Evolutionary conservation across 1,139 yeast species (phyloP), one percentile per base, ranked within the genome.

Genomic region (Hansenula lynferdii): DNA sequence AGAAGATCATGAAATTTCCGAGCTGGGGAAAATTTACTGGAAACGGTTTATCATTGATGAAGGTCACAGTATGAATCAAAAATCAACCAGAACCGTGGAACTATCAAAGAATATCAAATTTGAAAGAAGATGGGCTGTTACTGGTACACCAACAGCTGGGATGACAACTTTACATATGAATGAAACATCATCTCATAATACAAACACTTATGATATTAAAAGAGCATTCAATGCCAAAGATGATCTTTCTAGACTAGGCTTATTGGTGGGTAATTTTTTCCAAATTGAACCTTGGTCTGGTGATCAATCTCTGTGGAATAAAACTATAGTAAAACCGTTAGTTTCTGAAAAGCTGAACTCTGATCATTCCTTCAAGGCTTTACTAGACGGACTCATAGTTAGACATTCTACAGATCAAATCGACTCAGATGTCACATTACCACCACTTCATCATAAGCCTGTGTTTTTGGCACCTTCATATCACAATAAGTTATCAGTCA

Each of bases 71-170:
- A 69, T 80, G 70, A 69, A 67, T 41, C 69, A 80, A 5, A 70
- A 43, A 39, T 57, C 68, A 3, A 69, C 84, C 2, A 63, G 72
- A 40, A 67, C 75, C 1, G 77, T 77, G 21, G 53, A 60, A 4
- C 53, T 75, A 29, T 77, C 84, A 26, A 66, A 64, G 31, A 59
- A 62, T 16, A 53, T 82, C 37, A 58, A 62, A 40, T 72, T 76
- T 9, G 89, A 82, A 51, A 63, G 86, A 37, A 66, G 75, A 43
- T 82, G 89, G 90, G 80, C 80, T 0, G 85, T 82, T 1, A 76
- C 85, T 0, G 89, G 90, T 24, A 82, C 89, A 0, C 89, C 89
- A 2, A 80, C 87, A 0, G 70, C 84, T 0, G 89, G 89, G 0
- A 60, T 81, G 42, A 80, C 86, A 0, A 70, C 70, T 34, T 55